Evolutionary conservation across 176 grass and related monocot genomes (phyloP).

Genomic region (Phragmites australis): DNA sequence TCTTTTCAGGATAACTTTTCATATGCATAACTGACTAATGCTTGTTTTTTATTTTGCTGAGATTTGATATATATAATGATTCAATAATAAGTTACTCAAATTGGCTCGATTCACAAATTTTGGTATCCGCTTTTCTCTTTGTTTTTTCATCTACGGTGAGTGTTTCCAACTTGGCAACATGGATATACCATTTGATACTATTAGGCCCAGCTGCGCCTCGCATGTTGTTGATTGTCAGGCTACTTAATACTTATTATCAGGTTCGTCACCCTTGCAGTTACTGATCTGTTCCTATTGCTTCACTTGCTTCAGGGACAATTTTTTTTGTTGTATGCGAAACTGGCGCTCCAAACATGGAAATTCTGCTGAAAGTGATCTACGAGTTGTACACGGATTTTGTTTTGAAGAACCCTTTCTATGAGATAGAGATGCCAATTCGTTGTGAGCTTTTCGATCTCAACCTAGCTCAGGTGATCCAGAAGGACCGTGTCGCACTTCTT

Average conservation of each 20-base stretch:
- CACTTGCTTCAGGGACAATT: constrained; percentile 68
- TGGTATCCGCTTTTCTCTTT: not conserved
- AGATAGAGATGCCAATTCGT: constrained; percentile 99
- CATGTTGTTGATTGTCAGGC: not conserved
- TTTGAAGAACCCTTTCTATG: constrained; percentile 95
- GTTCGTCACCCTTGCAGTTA: not conserved
- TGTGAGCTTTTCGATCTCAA: constrained; percentile 96
- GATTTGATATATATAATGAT: not conserved
- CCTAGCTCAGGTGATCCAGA: constrained; percentile 85
- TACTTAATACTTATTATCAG: constrained; percentile 22
- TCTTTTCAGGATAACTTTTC: not conserved
- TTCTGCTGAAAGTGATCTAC: constrained; percentile 74
- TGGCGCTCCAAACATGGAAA: constrained; percentile 69
- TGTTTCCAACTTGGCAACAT: not conserved
- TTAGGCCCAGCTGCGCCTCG: not conserved
- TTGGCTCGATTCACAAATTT: not conserved
- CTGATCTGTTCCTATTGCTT: constrained; percentile 16
- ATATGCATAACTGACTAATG: not conserved
- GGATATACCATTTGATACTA: not conserved
- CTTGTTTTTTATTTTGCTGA: constrained; percentile 14
- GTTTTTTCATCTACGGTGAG: too few species aligned
- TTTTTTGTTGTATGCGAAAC: constrained; percentile 91
- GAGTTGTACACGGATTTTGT: constrained; percentile 94
- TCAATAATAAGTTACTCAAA: not conserved
- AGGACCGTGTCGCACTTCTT: constrained; percentile 74